Evolutionary conservation across 2,329 filamentous ascomycete species (phyloP).

Genomic region (Aspergillus novoparasiticus): DNA sequence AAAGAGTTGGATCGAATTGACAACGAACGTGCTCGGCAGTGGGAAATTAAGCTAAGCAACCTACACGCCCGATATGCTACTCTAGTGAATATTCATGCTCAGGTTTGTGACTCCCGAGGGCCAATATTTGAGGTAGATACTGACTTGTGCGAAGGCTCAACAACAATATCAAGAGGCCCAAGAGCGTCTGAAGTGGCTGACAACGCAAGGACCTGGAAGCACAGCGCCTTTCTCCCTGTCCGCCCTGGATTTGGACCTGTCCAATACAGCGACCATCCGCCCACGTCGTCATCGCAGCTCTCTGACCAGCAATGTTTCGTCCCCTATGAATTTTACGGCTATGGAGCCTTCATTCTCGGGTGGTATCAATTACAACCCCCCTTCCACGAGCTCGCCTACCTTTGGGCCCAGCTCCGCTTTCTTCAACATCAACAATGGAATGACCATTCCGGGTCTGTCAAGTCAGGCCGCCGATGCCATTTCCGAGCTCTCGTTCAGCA

Average conservation of each 20-base stretch:
- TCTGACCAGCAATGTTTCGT: conserved; percentile 50
- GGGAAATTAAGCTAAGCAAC: conserved; percentile 47
- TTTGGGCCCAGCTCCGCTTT: conserved; percentile 56
- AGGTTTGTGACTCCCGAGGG: conserved; percentile 25
- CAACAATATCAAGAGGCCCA: conserved; percentile 50
- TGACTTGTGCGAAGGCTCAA: conserved; percentile 31
- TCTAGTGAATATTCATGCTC: conserved; percentile 44
- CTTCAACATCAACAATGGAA: conserved; percentile 66
- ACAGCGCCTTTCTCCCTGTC: conserved; percentile 45
- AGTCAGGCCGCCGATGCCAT: conserved; percentile 42
- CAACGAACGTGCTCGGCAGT: conserved; percentile 50
- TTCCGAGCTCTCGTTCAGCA: conserved; percentile 57
- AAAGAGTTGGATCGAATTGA: conserved; percentile 54
- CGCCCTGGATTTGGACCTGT: conserved; percentile 45
- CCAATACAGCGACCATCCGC: conserved; percentile 43
- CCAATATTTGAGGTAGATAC: background rate
- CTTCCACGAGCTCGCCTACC: conserved; percentile 55
- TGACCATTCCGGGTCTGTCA: conserved; percentile 54
- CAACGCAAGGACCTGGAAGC: conserved; percentile 39
- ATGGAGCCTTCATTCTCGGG: conserved; percentile 44
- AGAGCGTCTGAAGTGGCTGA: conserved; percentile 48
- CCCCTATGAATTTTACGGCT: conserved; percentile 45
- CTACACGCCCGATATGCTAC: conserved; percentile 48
- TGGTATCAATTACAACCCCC: conserved; percentile 51
- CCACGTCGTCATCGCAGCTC: conserved; percentile 51